These are phyloP conservation scores for Pichia sp. DNA, from an alignment of 1,139 yeast genomes.

Conservation along the genomic window DNA sequence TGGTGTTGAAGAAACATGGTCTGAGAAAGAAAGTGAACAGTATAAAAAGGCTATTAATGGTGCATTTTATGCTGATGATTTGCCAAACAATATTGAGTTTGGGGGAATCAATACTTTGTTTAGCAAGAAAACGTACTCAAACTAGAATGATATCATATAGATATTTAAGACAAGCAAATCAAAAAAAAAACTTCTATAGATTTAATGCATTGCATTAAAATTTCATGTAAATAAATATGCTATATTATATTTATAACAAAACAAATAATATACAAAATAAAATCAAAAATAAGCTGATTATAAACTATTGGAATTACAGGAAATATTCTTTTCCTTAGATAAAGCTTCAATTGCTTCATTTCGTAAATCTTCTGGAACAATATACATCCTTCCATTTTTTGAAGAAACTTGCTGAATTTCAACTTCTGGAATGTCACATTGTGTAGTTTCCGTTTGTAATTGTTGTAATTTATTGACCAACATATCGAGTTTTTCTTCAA, in stretches of 20 bases:
- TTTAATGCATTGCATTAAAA: too few species aligned
- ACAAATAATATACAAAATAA: background rate
- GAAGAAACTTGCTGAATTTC: background rate
- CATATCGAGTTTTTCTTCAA: slow-evolving; percentile 34
- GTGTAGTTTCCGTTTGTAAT: slow-evolving; percentile 4
- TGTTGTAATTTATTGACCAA: slow-evolving; percentile 25
- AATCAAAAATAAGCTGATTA: too few species aligned
- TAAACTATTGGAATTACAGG: background rate
- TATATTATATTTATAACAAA: too few species aligned
- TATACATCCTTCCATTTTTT: background rate
- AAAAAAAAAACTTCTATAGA: too few species aligned
- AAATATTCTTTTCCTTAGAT: too few species aligned
- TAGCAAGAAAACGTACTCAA: too few species aligned
- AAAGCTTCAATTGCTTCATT: slow-evolving; percentile 4
- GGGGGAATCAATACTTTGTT: slow-evolving; percentile 7
- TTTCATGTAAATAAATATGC: too few species aligned
- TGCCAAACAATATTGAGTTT: slow-evolving; percentile 1
- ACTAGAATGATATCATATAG: too few species aligned
- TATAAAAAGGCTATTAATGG: slow-evolving; percentile 6
- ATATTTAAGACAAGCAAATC: too few species aligned
- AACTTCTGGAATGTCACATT: background rate
- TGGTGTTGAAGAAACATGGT: slow-evolving; percentile 20
- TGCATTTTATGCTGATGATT: background rate
- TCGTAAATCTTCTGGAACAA: background rate
- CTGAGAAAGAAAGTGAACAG: slow-evolving; percentile 16